phyloP scores from a whole-genome alignment of 2,329 filamentous ascomycete genomes.

The Colletotrichum endophyticum region DNA sequence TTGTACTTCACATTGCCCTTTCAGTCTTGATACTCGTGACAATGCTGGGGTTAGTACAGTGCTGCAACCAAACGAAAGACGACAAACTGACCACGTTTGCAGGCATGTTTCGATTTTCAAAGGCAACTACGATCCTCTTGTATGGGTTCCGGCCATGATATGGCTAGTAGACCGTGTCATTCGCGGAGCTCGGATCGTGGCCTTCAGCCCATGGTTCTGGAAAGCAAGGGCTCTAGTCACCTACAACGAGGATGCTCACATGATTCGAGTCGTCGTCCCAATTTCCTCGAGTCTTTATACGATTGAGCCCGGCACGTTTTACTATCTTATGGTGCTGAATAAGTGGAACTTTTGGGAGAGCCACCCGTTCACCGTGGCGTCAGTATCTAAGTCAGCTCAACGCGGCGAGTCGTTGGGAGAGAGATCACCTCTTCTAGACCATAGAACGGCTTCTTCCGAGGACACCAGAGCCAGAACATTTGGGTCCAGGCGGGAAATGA shows the following conservation, averaged over 20 bases:
- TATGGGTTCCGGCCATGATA: slow-evolving; percentile 53
- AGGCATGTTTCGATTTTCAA: slow-evolving; percentile 55
- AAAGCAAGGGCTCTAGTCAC: slow-evolving; percentile 34
- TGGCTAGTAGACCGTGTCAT: slow-evolving; percentile 56
- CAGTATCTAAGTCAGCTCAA: slow-evolving; percentile 10
- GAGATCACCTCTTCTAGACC: slow-evolving; percentile 34
- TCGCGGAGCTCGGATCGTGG: slow-evolving; percentile 44
- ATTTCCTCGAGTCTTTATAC: slow-evolving; percentile 35
- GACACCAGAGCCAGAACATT: background rate
- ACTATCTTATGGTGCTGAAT: slow-evolving; percentile 48
- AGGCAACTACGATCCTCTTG: slow-evolving; percentile 51
- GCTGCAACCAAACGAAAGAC: background rate
- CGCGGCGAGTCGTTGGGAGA: slow-evolving; percentile 27
- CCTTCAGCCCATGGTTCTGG: slow-evolving; percentile 44
- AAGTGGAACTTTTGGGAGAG: slow-evolving; percentile 49
- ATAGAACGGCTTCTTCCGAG: background rate
- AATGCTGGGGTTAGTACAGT: slow-evolving; percentile 44
- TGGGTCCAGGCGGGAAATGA: slow-evolving; percentile 28
- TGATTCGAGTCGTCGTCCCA: slow-evolving; percentile 45
- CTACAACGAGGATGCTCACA: slow-evolving; percentile 43
- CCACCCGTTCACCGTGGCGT: slow-evolving; percentile 54
- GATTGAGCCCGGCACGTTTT: slow-evolving; percentile 46
- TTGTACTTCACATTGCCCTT: slow-evolving; percentile 55
- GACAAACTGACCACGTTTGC: accelerated
- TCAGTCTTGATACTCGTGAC: slow-evolving; percentile 53